A percentile compares a stretch with the other conserved stretches of the same genome.
Conservation (phyloP, 2,329 filamentous ascomycete genomes). For the Ophiocordyceps camponoti-floridani region DNA sequence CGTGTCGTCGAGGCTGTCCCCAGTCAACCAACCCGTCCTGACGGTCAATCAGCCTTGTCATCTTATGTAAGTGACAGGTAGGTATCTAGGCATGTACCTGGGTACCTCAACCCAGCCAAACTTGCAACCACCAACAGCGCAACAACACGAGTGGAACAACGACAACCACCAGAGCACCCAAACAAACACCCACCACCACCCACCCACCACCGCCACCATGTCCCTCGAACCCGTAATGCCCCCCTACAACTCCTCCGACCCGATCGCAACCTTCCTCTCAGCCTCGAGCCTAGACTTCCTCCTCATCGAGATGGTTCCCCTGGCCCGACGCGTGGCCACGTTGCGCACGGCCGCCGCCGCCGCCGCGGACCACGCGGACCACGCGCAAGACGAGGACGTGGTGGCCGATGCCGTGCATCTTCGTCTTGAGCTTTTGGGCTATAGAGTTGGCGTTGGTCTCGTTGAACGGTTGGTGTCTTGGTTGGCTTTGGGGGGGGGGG, state of each 20-base stretch:
- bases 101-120: no score
- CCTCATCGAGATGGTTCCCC: constrained; percentile 88
- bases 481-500: constrained; percentile 23
- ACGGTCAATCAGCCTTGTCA: no score
- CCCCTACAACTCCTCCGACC: constrained; percentile 55
- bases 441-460: constrained; percentile 80
- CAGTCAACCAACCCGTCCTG: no score
- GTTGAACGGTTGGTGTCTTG: no score
- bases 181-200: neutral
- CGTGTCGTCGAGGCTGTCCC: no score
- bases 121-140: no score
- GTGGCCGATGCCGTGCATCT: constrained; percentile 75
- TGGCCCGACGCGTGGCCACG: constrained; percentile 65
- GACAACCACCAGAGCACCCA: neutral
- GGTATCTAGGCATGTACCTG: no score
- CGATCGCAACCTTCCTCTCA: constrained; percentile 57
- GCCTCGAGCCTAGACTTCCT: constrained; percentile 84
- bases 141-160: no score
- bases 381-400: constrained; percentile 44
- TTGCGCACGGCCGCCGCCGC: neutral
- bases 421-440: constrained; percentile 68
- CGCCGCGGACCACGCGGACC: constrained; percentile 3
- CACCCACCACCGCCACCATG: constrained; percentile 28
- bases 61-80: no score
- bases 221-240: constrained; percentile 56